Conservation (phyloP, 352 stramenopile genomes). For the Phytophthora aleatoria region DNA sequence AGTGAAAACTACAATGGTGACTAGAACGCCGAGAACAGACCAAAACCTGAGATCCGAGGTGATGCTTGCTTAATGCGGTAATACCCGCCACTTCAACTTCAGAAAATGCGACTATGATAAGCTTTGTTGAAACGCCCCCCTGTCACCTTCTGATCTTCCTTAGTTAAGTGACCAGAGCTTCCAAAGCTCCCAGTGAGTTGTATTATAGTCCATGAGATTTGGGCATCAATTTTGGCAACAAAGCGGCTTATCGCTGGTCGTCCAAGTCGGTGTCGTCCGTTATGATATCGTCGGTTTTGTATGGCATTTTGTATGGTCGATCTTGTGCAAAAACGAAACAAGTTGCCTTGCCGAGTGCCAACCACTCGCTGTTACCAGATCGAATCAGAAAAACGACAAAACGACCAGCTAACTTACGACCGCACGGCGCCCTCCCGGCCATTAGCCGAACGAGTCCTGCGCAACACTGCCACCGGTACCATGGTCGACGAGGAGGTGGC, state of each 20-base stretch:
- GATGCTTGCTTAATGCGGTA: background rate
- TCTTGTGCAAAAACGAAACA: slow-evolving; percentile 9
- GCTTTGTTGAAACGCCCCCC: slow-evolving; percentile 3
- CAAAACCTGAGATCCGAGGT: background rate
- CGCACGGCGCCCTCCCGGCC: slow-evolving; percentile 21
- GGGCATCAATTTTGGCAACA: background rate
- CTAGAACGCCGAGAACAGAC: background rate
- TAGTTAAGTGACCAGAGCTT: too few species aligned
- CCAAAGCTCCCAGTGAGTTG: too few species aligned
- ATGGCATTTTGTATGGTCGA: slow-evolving; percentile 15
- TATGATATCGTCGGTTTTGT: slow-evolving; percentile 13
- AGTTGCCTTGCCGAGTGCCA: slow-evolving; percentile 9
- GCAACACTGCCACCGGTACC: background rate
- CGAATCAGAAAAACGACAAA: slow-evolving; percentile 27
- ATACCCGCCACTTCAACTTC: slow-evolving; percentile 15
- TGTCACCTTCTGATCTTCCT: too few species aligned
- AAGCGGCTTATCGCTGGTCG: slow-evolving; percentile 7
- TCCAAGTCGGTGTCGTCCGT: slow-evolving; percentile 6
- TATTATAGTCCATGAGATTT: slow-evolving; percentile 1
- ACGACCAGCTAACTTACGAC: slow-evolving; percentile 25
- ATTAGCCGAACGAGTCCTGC: slow-evolving; percentile 22
- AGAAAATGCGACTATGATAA: slow-evolving; percentile 3
- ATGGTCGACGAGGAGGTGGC: slow-evolving; percentile 64
- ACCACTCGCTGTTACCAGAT: slow-evolving; percentile 32
- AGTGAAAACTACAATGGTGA: too few species aligned